Evolutionary conservation across 306 rosid species (phyloP), one percentile per base, ranked within the genome.

Genomic region (Malus fusca): DNA sequence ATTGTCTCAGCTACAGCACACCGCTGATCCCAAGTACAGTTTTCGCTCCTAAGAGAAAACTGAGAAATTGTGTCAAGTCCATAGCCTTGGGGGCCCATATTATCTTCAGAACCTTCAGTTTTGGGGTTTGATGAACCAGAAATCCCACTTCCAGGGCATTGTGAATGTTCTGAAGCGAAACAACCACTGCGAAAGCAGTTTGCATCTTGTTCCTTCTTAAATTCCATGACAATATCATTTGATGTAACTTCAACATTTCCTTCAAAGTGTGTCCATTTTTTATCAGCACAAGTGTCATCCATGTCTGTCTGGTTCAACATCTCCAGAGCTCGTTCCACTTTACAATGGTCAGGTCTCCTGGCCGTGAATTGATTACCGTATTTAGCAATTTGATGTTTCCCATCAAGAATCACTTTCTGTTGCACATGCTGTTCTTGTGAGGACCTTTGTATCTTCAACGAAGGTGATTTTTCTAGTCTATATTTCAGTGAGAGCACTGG

Each of bases 31-130:
- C 75, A 72, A 46, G 71, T 40, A 71, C 87, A 83, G 65, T 61
- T 78, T 84, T 79, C 92, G 83, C 83, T 88, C 73, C 80, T 85
- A 70, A 66, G 70, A 31, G 75, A 52, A 76, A 43, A 40, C 71
- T 85, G 75, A 79, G 75, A 64, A 74, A 70, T 28, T 55, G 51
- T 68, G 66, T 87, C 86, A 58, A 70, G 67, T 68, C 73, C 79
- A 63, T 77, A 73, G 69, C 63, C 83, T 74, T 56, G 78, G 28
- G n/a, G 30, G n/a, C 48, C 69, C 31, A 13, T 22, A 77, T 59
- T 69, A 69, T 76, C 78, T 59, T 72, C 28, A 59, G 84, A 83
- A 48, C 44, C 30, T 64, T 83, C 85, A 19, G 72, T 78, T 73
- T 86, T 63, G 33, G 68, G 11, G 74, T 67, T 69, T 25, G 86